Conservation (phyloP, 2,329 filamentous ascomycete species). For the Cladorrhinum sp. region DNA sequence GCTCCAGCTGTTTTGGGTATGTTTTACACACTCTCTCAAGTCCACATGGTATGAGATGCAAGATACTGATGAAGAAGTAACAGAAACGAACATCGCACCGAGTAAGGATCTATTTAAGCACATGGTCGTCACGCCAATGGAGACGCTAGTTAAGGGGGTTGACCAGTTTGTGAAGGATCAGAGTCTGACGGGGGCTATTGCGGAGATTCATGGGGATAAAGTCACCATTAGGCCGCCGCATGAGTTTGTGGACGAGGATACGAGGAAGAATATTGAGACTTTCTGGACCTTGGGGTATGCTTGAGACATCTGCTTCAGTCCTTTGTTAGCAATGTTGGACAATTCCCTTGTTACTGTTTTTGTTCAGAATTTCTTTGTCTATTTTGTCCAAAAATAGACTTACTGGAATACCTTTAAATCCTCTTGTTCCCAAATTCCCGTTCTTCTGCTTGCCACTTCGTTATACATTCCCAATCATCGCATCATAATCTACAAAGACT, state of each 20-base stretch:
- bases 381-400: not conserved
- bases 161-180: constrained; percentile 40
- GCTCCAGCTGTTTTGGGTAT: constrained; percentile 50
- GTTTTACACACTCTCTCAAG: constrained; percentile 14
- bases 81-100: constrained; percentile 47
- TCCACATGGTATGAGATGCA: not conserved
- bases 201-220: constrained; percentile 50
- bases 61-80: not conserved
- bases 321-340: too few relatives aligned
- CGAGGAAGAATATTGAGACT: constrained; percentile 43
- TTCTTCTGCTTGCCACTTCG: not conserved
- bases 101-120: constrained; percentile 42
- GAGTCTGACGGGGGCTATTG: constrained; percentile 43
- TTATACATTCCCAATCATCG: not conserved
- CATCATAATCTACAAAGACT: not conserved
- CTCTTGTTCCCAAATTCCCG: not conserved
- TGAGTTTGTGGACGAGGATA: constrained; percentile 48
- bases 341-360: too few relatives aligned
- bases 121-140: constrained; percentile 52
- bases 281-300: constrained; percentile 49
- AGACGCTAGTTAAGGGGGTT: constrained; percentile 44
- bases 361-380: not conserved
- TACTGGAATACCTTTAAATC: not conserved
- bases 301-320: too few relatives aligned
- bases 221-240: constrained; percentile 45